A percentile compares a stretch with the other conserved stretches of the same genome.
These are phyloP conservation scores for Lactarius indigo DNA, from an alignment of 768 basidiomycete species.

Conservation along the genomic window DNA sequence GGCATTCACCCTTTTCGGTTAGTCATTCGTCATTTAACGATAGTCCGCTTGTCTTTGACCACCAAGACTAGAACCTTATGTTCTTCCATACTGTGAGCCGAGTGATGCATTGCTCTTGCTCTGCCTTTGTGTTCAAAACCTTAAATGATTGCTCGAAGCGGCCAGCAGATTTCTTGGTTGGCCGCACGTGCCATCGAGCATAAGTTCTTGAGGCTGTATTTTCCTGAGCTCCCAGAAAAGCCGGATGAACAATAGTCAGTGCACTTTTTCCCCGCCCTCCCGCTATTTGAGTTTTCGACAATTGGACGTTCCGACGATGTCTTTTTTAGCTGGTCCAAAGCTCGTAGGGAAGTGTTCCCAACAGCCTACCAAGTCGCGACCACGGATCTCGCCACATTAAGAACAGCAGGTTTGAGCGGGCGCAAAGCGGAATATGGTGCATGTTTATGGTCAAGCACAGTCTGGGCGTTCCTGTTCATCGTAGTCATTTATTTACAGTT, in stretches of 20 bases:
- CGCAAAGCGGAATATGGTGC: constrained; percentile 90
- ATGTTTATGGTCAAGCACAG: constrained; percentile 23
- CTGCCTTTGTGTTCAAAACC: not conserved
- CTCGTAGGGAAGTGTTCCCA: constrained; percentile 49
- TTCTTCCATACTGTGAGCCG: constrained; percentile 64
- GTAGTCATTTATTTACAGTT: constrained; percentile 41
- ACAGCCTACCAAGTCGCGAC: constrained; percentile 62
- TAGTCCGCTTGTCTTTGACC: not conserved
- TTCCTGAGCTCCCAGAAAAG: constrained; percentile 70
- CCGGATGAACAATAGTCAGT: constrained; percentile 48
- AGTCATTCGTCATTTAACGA: constrained; percentile 16
- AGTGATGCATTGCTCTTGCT: not conserved
- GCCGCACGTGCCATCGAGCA: constrained; percentile 83
- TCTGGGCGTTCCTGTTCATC: not conserved
- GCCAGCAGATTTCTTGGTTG: constrained; percentile 82
- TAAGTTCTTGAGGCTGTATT: constrained; percentile 72
- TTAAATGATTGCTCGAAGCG: constrained; percentile 37
- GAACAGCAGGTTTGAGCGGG: constrained; percentile 71
- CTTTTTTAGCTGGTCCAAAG: constrained; percentile 17
- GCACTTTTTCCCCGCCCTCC: constrained; percentile 1
- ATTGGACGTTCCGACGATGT: not conserved
- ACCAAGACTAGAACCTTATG: constrained; percentile 52
- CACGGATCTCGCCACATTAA: constrained; percentile 55
- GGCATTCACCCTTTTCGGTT: constrained; percentile 81
- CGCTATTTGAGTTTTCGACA: constrained; percentile 12